A percentile compares a stretch with the other conserved stretches of the same genome.
Evolutionary conservation across 768 basidiomycete genomes (phyloP).

Genomic region (Boletus reticuloceps): DNA sequence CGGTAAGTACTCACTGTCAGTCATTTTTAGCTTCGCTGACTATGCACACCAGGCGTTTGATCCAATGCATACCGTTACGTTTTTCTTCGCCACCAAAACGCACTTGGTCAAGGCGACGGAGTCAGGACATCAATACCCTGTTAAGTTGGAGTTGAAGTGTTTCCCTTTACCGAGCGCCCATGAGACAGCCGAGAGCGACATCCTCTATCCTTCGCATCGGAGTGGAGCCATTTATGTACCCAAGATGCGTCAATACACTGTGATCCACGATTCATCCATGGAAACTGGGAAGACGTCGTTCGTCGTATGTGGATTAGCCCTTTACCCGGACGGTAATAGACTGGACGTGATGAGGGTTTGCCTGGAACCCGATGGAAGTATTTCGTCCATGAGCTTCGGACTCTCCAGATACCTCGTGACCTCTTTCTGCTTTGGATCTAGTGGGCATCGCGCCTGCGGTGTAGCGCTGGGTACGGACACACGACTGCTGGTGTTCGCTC

Average conservation of each 20-base stretch:
- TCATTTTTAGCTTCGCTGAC: not conserved
- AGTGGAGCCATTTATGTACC: not conserved
- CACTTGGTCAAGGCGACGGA: constrained; percentile 5
- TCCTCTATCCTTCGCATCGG: constrained; percentile 1
- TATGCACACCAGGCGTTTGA: not conserved
- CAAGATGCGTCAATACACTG: not conserved
- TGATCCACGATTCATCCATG: not conserved
- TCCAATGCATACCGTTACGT: not conserved
- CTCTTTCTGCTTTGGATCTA: not conserved
- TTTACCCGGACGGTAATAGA: not conserved
- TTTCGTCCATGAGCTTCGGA: not conserved
- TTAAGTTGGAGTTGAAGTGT: constrained; percentile 4
- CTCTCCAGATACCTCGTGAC: not conserved
- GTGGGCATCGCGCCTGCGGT: not conserved
- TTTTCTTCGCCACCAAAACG: constrained; percentile 6
- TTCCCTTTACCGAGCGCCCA: not conserved
- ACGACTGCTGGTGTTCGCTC: not conserved
- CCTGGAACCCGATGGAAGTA: constrained; percentile 3
- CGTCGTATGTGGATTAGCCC: not conserved
- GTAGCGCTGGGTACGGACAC: not conserved
- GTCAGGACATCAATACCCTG: no score
- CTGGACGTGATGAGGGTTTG: constrained; percentile 1
- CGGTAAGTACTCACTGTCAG: not conserved
- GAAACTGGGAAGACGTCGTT: constrained; percentile 1
- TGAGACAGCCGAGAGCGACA: not conserved